A percentile compares a stretch with the other conserved stretches of the same genome.
These are phyloP conservation scores for Colletotrichum sp. DNA, from an alignment of 2,329 filamentous ascomycete species.

Conservation along the genomic window DNA sequence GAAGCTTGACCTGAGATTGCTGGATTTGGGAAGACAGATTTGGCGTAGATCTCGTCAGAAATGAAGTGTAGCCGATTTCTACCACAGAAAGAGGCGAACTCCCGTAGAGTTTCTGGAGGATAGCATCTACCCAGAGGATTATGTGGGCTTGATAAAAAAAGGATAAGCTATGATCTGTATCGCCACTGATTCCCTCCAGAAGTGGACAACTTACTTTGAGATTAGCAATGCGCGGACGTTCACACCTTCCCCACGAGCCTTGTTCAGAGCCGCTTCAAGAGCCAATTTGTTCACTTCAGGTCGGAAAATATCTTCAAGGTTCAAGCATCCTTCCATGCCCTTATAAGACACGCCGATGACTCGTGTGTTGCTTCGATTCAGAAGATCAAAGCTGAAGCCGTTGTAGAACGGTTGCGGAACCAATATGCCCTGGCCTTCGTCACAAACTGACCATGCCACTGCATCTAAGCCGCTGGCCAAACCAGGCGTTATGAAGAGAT, in stretches of 20 bases:
- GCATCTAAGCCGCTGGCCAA: constrained; percentile 29
- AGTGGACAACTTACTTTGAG: constrained; percentile 8
- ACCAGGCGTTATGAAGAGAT: constrained; percentile 30
- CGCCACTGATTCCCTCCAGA: not conserved
- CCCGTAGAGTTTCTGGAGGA: constrained; percentile 27
- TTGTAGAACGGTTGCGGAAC: constrained; percentile 33
- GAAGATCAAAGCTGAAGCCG: constrained; percentile 27
- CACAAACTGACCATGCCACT: constrained; percentile 29
- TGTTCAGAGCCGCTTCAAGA: constrained; percentile 15
- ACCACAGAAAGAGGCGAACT: constrained; percentile 42
- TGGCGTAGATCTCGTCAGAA: constrained; percentile 53
- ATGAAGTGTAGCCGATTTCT: constrained; percentile 47
- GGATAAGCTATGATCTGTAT: not conserved
- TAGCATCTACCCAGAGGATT: constrained; percentile 37
- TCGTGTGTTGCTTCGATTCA: constrained; percentile 17
- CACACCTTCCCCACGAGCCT: constrained; percentile 14
- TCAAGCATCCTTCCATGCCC: constrained; percentile 16
- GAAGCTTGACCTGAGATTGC: constrained; percentile 29
- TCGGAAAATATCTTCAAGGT: constrained; percentile 25
- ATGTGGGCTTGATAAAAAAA: constrained; percentile 26
- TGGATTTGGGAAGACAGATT: constrained; percentile 44
- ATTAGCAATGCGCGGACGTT: constrained; percentile 11
- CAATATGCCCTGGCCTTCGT: constrained; percentile 33
- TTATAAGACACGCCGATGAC: constrained; percentile 23
- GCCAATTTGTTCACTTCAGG: constrained; percentile 19